phyloP scores from a whole-genome alignment of 2,329 filamentous ascomycete species.

The Cladosporium sp. region DNA sequence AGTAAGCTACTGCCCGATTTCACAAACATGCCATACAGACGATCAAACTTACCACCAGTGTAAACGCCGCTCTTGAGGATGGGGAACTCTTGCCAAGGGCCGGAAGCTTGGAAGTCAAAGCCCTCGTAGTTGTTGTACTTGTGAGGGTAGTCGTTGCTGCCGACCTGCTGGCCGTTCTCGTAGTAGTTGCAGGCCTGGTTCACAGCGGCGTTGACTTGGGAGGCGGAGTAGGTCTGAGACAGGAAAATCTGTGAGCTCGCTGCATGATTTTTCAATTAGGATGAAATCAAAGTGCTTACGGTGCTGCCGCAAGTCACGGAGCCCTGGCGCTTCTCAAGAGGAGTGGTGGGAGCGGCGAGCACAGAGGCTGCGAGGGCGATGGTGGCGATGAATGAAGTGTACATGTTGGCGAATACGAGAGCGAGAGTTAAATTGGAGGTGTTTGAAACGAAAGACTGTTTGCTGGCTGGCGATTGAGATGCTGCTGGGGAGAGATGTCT shows the following conservation, averaged over 20 bases:
- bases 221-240: conserved; percentile 45
- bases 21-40: not conserved
- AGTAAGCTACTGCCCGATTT: not conserved
- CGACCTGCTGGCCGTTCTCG: conserved; percentile 29
- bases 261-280: not conserved
- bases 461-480: not conserved
- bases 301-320: conserved; percentile 51
- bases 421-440: not conserved
- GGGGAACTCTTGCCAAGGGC: conserved; percentile 63
- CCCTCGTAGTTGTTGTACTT: conserved; percentile 46
- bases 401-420: conserved; percentile 20
- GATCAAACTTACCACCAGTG: conserved; percentile 44
- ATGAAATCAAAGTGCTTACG: conserved; percentile 5
- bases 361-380: conserved; percentile 26
- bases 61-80: conserved; percentile 49
- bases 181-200: conserved; percentile 51
- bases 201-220: conserved; percentile 48
- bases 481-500: not conserved
- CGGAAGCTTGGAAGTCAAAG: conserved; percentile 54
- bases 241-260: not conserved
- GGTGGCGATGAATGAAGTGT: conserved; percentile 26
- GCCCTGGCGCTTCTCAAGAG: conserved; percentile 39
- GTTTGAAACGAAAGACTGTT: not conserved
- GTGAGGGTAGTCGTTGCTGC: conserved; percentile 32
- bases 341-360: conserved; percentile 21